Evolutionary conservation across 495 filamentous ascomycete genomes (phyloP), one percentile per base, ranked within the genome.

Genomic region (Hyaloscypha bicolor): DNA sequence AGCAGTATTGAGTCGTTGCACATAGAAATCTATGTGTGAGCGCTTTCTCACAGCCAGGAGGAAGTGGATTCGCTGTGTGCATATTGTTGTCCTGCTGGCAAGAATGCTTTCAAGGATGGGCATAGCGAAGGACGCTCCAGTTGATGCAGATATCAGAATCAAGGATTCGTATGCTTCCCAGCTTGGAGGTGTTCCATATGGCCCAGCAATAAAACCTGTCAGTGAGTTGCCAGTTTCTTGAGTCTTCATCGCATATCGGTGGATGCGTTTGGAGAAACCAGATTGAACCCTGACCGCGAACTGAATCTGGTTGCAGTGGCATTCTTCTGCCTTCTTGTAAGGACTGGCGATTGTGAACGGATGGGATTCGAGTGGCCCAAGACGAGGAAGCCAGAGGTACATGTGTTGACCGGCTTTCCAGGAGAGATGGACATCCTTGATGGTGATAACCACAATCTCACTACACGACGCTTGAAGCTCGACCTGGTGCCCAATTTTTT

Each of bases 401-500:
- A 93, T 81, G 69, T 95, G 90, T 71, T 95, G 92, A 12, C 93
- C 93, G 0, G 92, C 80, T 19, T 80, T 80, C 93, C 93, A 97
- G 21, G 74, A 78, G 66, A 94, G 86, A 29, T 87, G 82, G 0
- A 91, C 86, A 58, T 90, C 85, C 52, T 83, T 79, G 70, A 96
- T 88, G 3, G 87, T 89, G 31, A 96, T 77, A 6, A 87, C 84
- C 4, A 91, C 93, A 60, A 88, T 82, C 29, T 86, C 82, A 8
- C 85, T 81, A 25, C 57, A 37, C 1, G 93, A 74, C 0, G 88
- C 83, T 22, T 83, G 82, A 42, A 96, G 79, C 29, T 86, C 82
- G 0, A 90, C 90, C 60, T 84, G 79, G 76, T 86, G 83, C 1
- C 83, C 83, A 62, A 86, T 71, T 25, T 74, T 66, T 64, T 79